Percentiles rank a stretch among this genome's conserved stretches.
phyloP scores from a whole-genome alignment of 108 stramenopile genomes.

The Chaetoceros tenuissimus region DNA sequence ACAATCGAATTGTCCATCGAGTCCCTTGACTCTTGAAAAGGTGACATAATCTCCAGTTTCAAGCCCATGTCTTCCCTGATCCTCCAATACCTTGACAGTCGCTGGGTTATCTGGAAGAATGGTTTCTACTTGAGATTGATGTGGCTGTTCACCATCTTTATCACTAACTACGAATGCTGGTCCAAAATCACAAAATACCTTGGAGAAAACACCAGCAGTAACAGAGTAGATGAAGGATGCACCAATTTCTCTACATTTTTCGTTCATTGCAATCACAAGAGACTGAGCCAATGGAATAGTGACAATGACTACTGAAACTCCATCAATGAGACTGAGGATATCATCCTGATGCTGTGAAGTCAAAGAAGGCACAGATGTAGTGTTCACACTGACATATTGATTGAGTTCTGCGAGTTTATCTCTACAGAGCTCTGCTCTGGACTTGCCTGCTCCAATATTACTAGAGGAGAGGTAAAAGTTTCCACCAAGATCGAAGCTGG shows the following conservation, averaged over 20 bases:
- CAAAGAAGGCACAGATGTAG: constrained; percentile 36
- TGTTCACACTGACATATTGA: constrained; percentile 66
- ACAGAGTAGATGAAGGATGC: constrained; percentile 75
- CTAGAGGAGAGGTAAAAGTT: constrained; percentile 65
- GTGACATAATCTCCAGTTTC: constrained; percentile 90
- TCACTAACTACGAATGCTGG: constrained; percentile 78
- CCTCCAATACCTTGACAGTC: constrained; percentile 91
- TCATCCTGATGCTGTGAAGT: constrained; percentile 23
- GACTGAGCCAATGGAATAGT: constrained; percentile 66
- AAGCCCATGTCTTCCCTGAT: constrained; percentile 93
- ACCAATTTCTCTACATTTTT: constrained; percentile 55
- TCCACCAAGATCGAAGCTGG: constrained; percentile 72
- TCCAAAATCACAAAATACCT: constrained; percentile 97
- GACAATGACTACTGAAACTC: constrained; percentile 46
- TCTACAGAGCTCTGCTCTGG: constrained; percentile 48
- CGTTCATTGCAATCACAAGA: constrained; percentile 52
- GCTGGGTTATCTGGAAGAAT: constrained; percentile 68
- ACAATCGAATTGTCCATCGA: constrained; percentile 47
- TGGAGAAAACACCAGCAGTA: constrained; percentile 78
- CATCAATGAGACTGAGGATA: constrained; percentile 38
- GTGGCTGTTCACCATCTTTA: constrained; percentile 88
- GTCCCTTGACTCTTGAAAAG: constrained; percentile 83
- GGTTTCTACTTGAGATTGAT: constrained; percentile 81
- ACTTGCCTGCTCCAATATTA: constrained; percentile 15
- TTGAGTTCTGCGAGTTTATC: constrained; percentile 72